phyloP scores from a whole-genome alignment of 2,329 filamentous ascomycete genomes.

The Aureobasidium sp. region DNA sequence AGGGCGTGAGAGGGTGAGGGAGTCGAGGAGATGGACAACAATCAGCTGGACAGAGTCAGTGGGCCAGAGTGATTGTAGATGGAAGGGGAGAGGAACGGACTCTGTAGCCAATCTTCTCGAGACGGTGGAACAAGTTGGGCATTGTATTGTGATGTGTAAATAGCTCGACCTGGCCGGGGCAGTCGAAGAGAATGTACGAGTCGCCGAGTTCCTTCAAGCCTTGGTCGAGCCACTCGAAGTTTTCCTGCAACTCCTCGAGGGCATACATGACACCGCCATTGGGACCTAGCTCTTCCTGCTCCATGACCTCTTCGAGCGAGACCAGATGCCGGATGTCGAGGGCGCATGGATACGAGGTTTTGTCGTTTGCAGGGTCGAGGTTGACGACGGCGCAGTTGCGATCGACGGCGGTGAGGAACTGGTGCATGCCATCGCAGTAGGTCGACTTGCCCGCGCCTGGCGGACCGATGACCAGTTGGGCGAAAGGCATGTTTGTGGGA shows the following conservation, averaged over 20 bases:
- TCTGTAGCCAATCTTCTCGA: conserved; percentile 87
- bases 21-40: conserved; percentile 87
- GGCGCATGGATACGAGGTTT: conserved; percentile 78
- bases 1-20: conserved; percentile 83
- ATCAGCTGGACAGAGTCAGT: conserved; percentile 59
- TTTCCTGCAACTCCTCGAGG: conserved; percentile 88
- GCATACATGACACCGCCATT: conserved; percentile 92
- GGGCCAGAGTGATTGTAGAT: background rate
- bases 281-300: conserved; percentile 77
- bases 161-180: conserved; percentile 91
- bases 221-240: conserved; percentile 83
- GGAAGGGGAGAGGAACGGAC: conserved; percentile 45
- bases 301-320: conserved; percentile 91
- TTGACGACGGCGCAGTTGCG: conserved; percentile 93
- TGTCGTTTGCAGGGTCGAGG: conserved; percentile 93
- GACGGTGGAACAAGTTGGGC: conserved; percentile 80
- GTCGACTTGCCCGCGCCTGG: conserved; percentile 95
- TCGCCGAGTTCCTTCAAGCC: conserved; percentile 67
- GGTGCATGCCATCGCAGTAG: conserved; percentile 98
- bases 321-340: conserved; percentile 85
- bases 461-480: conserved; percentile 50
- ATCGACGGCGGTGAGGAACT: conserved; percentile 93
- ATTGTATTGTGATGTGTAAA: conserved; percentile 93
- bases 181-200: conserved; percentile 92
- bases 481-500: conserved; percentile 17